Conservation (phyloP, 108 stramenopile genomes). For the Conticribra guillardii region DNA sequence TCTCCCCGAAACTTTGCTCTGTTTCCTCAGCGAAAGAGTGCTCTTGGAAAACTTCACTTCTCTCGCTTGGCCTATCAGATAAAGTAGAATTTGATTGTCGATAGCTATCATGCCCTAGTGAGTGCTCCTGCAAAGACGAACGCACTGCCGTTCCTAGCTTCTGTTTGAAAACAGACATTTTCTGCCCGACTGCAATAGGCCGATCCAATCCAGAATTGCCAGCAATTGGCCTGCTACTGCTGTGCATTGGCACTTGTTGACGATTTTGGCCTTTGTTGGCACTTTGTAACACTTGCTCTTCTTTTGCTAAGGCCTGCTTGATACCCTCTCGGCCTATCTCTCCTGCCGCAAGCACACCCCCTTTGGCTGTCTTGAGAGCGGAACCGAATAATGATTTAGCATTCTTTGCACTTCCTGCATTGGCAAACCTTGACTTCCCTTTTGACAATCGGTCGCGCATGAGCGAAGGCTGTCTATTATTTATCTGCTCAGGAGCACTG, state of each 20-base stretch:
- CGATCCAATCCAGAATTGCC: constrained; percentile 5
- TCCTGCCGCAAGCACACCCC: constrained; percentile 30
- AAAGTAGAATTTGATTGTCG: not conserved
- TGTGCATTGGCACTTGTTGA: not conserved
- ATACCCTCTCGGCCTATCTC: constrained; percentile 35
- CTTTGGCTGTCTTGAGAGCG: constrained; percentile 39
- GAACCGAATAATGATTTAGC: constrained; percentile 28
- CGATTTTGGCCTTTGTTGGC: not conserved
- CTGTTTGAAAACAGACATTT: constrained; percentile 16
- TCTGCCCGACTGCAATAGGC: constrained; percentile 15
- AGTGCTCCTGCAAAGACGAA: constrained; percentile 28
- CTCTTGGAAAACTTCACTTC: not conserved
- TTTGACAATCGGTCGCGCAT: constrained; percentile 29
- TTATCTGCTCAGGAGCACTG: not conserved
- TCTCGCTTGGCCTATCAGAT: not conserved
- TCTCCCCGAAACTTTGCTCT: not conserved
- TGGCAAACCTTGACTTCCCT: constrained; percentile 32
- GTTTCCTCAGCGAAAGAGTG: not conserved
- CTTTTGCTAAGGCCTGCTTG: constrained; percentile 21
- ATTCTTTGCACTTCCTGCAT: not conserved
- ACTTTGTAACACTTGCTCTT: not conserved
- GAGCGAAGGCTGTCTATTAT: not conserved
- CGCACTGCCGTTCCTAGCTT: constrained; percentile 26
- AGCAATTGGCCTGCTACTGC: not conserved
- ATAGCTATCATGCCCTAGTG: not conserved